Evolutionary conservation across 164 flowering plant genomes (phyloP), one percentile per base, ranked within the genome.

Genomic region (Paratinospora sagittata): DNA sequence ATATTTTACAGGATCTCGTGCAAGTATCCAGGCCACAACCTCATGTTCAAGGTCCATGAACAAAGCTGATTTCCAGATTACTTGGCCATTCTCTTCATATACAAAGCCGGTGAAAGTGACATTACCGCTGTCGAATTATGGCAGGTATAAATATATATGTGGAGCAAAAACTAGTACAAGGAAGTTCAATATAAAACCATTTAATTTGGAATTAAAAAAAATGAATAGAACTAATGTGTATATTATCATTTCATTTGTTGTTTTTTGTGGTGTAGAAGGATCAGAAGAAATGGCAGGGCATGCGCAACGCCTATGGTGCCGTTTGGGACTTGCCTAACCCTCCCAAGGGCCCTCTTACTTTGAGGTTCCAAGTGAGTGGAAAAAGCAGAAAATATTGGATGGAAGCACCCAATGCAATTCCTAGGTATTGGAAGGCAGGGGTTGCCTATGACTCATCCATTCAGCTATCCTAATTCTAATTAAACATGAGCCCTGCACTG

Each of bases 341-440:
- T 26, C 83, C 83, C 45, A 79, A 21, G n/a, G 94, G 88, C 1
- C 47, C 66, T 0, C 72, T 90, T 0, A 78, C 14, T 23, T 27
- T 91, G 75, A 82, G 96, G 84, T 57, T 91, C 72, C n/a, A n/a
- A n/a, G n/a, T n/a, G n/a, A n/a, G n/a, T n/a, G n/a, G n/a, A n/a
- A n/a, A n/a, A n/a, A n/a, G 66, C 7, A 88, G 83, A 9, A 13
- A 47, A n/a, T 76, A 65, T 14, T 87, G 87, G 88, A 79, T 90
- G 7, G 80, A 81, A 72, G 74, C 82, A 21, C 66, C 63, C 16
- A 77, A 73, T 66, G 84, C 67, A 24, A 80, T 93, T 34, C 89
- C 98, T 6, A 27, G 66, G 58, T 79, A 84, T 27, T 91, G 97
- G 98, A 84, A 88, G 77, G 80, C 85, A 60, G 97, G 97, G 30